Percentiles rank a stretch among this genome's conserved stretches.
phyloP scores from a whole-genome alignment of 176 grass and related monocot species.

The Zoysia pacifica region DNA sequence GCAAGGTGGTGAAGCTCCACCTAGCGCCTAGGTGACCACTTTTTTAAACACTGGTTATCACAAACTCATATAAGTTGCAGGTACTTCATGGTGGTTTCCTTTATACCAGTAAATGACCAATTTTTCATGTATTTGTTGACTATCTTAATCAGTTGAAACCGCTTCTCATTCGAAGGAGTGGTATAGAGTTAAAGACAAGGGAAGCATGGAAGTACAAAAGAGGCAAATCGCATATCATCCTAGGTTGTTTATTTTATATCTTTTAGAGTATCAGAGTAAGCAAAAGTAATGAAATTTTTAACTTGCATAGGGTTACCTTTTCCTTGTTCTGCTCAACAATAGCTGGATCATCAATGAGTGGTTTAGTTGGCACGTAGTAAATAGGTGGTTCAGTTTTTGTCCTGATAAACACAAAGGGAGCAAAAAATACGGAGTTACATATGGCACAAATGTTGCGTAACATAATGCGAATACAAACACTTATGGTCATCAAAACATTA shows the following conservation, averaged over 20 bases:
- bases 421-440: constrained; percentile 32
- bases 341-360: constrained; percentile 67
- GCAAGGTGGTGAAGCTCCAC: background rate
- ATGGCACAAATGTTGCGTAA: constrained; percentile 32
- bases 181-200: no score
- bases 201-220: no score
- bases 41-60: background rate
- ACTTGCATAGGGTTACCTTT: constrained; percentile 50
- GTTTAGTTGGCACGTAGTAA: constrained; percentile 88
- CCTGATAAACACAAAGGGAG: constrained; percentile 55
- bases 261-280: background rate
- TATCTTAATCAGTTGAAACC: background rate
- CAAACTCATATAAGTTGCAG: background rate
- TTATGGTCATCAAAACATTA: constrained; percentile 54
- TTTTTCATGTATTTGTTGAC: no score
- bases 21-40: no score
- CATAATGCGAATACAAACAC: constrained; percentile 40
- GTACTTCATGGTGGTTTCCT: background rate
- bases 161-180: background rate
- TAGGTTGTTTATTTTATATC: background rate
- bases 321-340: constrained; percentile 70
- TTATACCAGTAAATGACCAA: background rate
- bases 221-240: background rate
- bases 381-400: constrained; percentile 91
- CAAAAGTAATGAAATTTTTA: constrained; percentile 29